A percentile compares a stretch with the other conserved stretches of the same genome.
Conservation (phyloP, 176 grass and related monocot species). For the Avena eriantha region DNA sequence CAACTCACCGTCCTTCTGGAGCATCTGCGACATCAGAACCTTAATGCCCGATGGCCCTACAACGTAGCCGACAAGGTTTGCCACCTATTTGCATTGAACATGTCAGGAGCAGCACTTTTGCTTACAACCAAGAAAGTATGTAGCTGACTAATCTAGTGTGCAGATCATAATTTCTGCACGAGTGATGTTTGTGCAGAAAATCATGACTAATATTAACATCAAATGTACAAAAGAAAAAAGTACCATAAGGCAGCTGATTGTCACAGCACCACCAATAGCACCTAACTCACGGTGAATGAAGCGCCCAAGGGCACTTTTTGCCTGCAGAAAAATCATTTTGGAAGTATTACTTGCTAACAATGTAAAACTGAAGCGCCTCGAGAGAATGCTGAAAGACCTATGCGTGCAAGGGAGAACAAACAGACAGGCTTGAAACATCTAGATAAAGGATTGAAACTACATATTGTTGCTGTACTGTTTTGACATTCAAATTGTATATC, state of each 20-base stretch:
- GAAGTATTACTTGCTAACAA: neutral
- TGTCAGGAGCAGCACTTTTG: slow-evolving; percentile 7
- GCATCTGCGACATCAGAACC: slow-evolving; percentile 69
- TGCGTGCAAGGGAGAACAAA: neutral
- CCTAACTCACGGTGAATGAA: slow-evolving; percentile 68
- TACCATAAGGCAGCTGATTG: slow-evolving; percentile 95
- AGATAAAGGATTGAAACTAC: neutral
- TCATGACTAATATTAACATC: neutral
- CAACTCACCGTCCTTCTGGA: slow-evolving; percentile 68
- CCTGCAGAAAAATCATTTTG: slow-evolving; percentile 49
- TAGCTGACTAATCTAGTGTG: neutral
- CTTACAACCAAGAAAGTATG: neutral
- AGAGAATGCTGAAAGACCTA: slow-evolving; percentile 12
- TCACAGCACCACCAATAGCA: slow-evolving; percentile 79
- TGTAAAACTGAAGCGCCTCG: neutral
- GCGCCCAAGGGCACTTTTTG: slow-evolving; percentile 62
- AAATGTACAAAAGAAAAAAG: neutral
- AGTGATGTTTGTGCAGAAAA: neutral
- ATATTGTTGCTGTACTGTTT: slow-evolving; percentile 25
- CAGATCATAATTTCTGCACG: neutral
- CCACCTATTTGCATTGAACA: slow-evolving; percentile 56
- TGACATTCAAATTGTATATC: neutral
- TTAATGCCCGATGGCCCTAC: slow-evolving; percentile 78
- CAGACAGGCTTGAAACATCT: slow-evolving; percentile 15
- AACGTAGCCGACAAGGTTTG: slow-evolving; percentile 90